phyloP scores from a whole-genome alignment of 2,329 filamentous ascomycete genomes.

The Colletotrichum sp. region DNA sequence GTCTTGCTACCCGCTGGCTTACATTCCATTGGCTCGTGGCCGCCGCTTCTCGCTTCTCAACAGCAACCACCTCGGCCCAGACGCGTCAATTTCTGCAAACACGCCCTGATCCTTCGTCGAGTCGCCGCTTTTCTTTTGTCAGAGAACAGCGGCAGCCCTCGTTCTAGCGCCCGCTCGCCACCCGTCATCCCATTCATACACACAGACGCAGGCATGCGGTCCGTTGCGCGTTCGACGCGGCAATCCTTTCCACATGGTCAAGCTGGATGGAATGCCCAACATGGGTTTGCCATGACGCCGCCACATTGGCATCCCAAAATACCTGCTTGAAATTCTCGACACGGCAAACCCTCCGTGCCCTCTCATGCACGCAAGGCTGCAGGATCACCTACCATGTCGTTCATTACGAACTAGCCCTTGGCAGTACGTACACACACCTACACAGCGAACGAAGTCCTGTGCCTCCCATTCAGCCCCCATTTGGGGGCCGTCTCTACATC shows the following conservation, averaged over 20 bases:
- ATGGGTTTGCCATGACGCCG: neutral
- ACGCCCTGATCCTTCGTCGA: neutral
- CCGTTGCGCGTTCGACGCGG: neutral
- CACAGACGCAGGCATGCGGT: constrained; percentile 1
- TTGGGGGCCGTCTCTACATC: neutral
- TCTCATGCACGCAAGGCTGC: neutral
- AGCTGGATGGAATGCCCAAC: neutral
- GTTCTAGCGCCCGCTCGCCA: neutral
- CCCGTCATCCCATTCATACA: neutral
- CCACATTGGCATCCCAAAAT: neutral
- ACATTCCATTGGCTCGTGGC: neutral
- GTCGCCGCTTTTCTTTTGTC: neutral
- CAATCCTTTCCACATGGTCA: neutral
- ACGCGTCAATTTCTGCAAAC: constrained; percentile 3
- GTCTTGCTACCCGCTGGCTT: neutral
- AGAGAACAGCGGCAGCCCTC: neutral
- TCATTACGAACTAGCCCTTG: neutral
- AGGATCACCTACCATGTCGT: neutral
- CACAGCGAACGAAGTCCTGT: neutral
- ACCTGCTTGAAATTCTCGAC: neutral
- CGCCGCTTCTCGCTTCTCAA: neutral
- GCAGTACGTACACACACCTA: neutral
- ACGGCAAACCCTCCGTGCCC: neutral
- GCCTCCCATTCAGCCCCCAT: neutral
- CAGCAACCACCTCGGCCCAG: neutral